Conservation (phyloP, 371 early-diverging fungal species). For the Mucor racemosus region DNA sequence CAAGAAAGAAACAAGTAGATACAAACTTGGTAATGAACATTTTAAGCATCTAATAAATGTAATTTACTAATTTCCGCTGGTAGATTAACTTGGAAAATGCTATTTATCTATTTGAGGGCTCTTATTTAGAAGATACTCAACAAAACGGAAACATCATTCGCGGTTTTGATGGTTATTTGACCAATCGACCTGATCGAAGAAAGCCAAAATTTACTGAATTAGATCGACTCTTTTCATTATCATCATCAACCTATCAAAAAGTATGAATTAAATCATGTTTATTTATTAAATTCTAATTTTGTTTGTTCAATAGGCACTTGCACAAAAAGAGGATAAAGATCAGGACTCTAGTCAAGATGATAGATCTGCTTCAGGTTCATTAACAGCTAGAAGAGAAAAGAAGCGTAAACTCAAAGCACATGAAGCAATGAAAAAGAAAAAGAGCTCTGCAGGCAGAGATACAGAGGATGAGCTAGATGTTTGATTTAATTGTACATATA, state of each 20-base stretch:
- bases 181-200: constrained; percentile 59
- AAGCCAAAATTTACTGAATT: constrained; percentile 64
- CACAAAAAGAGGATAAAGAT: constrained; percentile 59
- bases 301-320: constrained; percentile 47
- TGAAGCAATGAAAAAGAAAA: constrained; percentile 38
- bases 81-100: constrained; percentile 68
- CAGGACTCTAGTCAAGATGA: constrained; percentile 66
- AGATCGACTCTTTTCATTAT: constrained; percentile 68
- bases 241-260: constrained; percentile 71
- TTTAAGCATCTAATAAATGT: background rate
- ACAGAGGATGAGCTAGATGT: constrained; percentile 41
- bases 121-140: constrained; percentile 83
- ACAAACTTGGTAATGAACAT: constrained; percentile 55
- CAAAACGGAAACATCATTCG: constrained; percentile 81
- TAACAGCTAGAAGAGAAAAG: constrained; percentile 41
- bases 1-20: constrained; percentile 67
- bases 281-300: no score
- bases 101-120: constrained; percentile 81
- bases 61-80: background rate
- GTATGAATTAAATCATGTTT: constrained; percentile 18
- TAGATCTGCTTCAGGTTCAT: constrained; percentile 28
- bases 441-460: constrained; percentile 34
- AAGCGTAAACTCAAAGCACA: constrained; percentile 39
- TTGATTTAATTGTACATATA: constrained; percentile 8
- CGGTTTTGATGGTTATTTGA: constrained; percentile 82